These are phyloP conservation scores for Actinomucor elegans DNA, from an alignment of 371 early-diverging fungal species.

Conservation along the genomic window DNA sequence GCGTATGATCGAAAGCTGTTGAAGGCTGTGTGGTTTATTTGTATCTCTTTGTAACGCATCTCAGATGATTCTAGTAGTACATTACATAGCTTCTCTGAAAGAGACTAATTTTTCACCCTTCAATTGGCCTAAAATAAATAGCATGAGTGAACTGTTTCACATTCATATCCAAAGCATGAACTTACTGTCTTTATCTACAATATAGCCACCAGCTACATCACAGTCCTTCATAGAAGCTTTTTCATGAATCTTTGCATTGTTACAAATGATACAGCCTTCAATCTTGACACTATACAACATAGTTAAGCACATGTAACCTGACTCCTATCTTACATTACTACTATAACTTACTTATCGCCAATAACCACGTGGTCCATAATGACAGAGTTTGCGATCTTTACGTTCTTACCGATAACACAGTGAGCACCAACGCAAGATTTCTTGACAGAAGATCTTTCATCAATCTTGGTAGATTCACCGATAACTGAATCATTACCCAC, in stretches of 20 bases:
- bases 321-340: not conserved
- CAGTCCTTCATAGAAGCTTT: constrained; percentile 85
- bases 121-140: constrained; percentile 33
- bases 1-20: too few species aligned
- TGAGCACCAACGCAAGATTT: constrained; percentile 91
- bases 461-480: constrained; percentile 87
- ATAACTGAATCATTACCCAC: constrained; percentile 91
- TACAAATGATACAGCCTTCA: constrained; percentile 87
- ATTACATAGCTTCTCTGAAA: constrained; percentile 45
- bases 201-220: constrained; percentile 78
- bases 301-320: not conserved
- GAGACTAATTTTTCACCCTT: constrained; percentile 51
- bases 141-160: constrained; percentile 58
- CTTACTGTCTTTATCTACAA: constrained; percentile 74
- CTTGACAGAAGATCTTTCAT: constrained; percentile 89
- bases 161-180: too few species aligned
- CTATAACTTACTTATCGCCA: constrained; percentile 72
- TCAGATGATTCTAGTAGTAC: constrained; percentile 8
- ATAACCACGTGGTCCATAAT: constrained; percentile 93
- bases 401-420: constrained; percentile 90
- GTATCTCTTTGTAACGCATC: not conserved
- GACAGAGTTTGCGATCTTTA: constrained; percentile 91
- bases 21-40: too few species aligned
- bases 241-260: constrained; percentile 75
- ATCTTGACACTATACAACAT: constrained; percentile 75